Percentiles rank a stretch among this genome's conserved stretches.
Conservation (phyloP, 192 early-diverging fungal species). For the Ramicandelaber brevisporus region DNA sequence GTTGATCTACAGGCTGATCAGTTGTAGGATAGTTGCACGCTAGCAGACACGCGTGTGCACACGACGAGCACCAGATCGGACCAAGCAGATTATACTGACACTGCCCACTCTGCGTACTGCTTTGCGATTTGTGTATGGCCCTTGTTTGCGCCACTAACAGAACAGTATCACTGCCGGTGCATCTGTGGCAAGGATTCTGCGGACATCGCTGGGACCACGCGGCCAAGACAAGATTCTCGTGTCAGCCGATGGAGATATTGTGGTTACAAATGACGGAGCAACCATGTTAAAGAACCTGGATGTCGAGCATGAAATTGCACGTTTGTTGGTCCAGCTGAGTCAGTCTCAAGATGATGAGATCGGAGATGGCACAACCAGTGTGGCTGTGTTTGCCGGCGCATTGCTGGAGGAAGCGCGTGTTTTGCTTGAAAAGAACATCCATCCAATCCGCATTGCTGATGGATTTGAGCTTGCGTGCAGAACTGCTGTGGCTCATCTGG, state of each 20-base stretch:
- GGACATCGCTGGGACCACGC: slow-evolving; percentile 92
- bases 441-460: slow-evolving; percentile 96
- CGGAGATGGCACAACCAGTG: slow-evolving; percentile 98
- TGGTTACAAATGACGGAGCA: slow-evolving; percentile 97
- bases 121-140: background rate
- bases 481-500: slow-evolving; percentile 76
- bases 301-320: slow-evolving; percentile 97
- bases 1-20: background rate
- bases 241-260: slow-evolving; percentile 98
- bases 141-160: slow-evolving; percentile 16
- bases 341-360: slow-evolving; percentile 99
- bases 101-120: background rate
- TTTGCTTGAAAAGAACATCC: slow-evolving; percentile 85
- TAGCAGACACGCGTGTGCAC: too few species aligned
- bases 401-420: slow-evolving; percentile 90
- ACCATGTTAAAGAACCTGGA: slow-evolving; percentile 96
- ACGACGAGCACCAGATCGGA: too few species aligned
- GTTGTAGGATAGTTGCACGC: too few species aligned
- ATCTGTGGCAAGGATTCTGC: slow-evolving; percentile 89
- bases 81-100: too few species aligned
- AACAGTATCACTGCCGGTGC: slow-evolving; percentile 94
- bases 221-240: slow-evolving; percentile 99
- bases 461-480: slow-evolving; percentile 94
- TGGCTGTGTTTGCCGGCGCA: slow-evolving; percentile 96
- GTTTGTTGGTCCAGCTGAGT: slow-evolving; percentile 88